These are phyloP conservation scores for Pestalotiopsis sp. DNA, from an alignment of 2,329 filamentous ascomycete genomes.

Conservation along the genomic window DNA sequence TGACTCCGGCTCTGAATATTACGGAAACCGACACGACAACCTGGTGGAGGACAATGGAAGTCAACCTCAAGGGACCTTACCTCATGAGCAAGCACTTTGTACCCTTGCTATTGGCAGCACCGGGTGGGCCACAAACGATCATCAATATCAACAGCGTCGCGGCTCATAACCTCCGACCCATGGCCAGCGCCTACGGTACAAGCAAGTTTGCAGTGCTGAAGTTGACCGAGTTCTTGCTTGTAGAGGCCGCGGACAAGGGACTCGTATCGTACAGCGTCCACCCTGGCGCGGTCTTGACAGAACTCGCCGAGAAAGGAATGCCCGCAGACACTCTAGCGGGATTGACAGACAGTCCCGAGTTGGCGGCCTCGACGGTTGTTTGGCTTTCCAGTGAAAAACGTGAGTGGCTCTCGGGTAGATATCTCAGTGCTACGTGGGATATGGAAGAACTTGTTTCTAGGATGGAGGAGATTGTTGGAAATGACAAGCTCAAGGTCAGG, in stretches of 20 bases:
- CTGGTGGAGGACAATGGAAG: conserved; percentile 51
- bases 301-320: conserved; percentile 21
- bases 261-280: conserved; percentile 23
- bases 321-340: conserved; percentile 20
- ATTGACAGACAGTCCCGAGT: conserved; percentile 20
- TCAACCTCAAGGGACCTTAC: conserved; percentile 54
- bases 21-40: conserved; percentile 29
- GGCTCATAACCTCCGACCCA: conserved; percentile 31
- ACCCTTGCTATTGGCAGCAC: conserved; percentile 44
- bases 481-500: conserved; percentile 36
- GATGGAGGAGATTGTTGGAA: conserved; percentile 30
- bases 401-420: conserved; percentile 37
- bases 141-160: conserved; percentile 51
- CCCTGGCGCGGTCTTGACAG: conserved; percentile 23
- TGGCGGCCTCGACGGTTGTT: conserved; percentile 31
- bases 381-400: conserved; percentile 30
- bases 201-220: conserved; percentile 48
- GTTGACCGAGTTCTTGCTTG: conserved; percentile 45
- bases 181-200: conserved; percentile 42
- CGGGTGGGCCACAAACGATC: conserved; percentile 41
- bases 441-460: conserved; percentile 35
- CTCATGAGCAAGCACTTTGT: conserved; percentile 50
- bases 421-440: conserved; percentile 42
- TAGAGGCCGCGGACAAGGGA: conserved; percentile 20
- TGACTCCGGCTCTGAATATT: conserved; percentile 34